Base-by-base conservation (phyloP, 371 early-diverging fungal genomes). In the Capillidium heterosporum region DNA sequence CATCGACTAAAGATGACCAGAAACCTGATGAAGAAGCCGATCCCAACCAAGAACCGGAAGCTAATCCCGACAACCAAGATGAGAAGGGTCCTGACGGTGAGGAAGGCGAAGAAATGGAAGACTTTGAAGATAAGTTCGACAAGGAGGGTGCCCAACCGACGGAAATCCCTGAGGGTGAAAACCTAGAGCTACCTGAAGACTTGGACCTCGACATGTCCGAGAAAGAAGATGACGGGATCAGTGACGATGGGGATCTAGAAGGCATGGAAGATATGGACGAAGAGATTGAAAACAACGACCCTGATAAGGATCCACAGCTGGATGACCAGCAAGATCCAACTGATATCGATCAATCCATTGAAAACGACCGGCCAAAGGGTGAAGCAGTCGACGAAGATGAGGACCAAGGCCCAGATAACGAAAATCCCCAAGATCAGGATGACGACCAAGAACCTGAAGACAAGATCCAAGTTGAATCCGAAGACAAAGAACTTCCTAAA, bases 391-490 rank as follows among this genome's bases (percentile, higher is more conserved):
- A 61, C 7, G 70, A 74, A 4, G 71, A 71, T 3, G 67, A 63
- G 19, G 63, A 67, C 55, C 64, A 66, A 44, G 63, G 67, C 29
- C 61, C 73, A 28, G 61, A 63, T 31, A 58, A 46, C 26, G 72
- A 71, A 13, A 69, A 68, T 10, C 71, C 78, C 40, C 65, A 73
- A 53, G 69, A 71, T 32, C 69, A 73, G 35, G 67, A 71, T 26
- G 65, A 71, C 0, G 71, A 70, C 8, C 65, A 67, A 23, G 67
- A 71, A 28, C 73, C 19, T 13, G 50, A 32, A 10, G 2, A 15
- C 15, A 60, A 62, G 27, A 26, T 26, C 19, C 32, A 64, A 13
- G 58, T 40, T 29, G 58, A 64, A 8, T 67, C 67, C 8, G 63
- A 69, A 32, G 67, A 69, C 10, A 63, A 59, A 15, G 68, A 69